Base-by-base conservation (phyloP, 768 basidiomycete species). In the Aureoboletus auriporus region DNA sequence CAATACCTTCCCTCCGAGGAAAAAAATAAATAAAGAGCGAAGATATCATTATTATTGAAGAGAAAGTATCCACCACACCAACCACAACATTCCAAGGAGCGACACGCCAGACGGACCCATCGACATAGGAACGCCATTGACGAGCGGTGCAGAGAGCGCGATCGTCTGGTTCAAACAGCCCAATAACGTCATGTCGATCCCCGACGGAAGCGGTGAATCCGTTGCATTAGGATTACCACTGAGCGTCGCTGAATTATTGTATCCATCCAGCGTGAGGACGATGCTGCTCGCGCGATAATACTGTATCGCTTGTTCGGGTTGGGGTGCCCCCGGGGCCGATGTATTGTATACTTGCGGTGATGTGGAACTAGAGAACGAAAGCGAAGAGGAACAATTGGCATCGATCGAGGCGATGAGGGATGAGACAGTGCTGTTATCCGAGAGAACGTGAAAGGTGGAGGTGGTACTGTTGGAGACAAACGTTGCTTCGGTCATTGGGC, bases 271-370 rank as follows among this genome's bases (percentile, higher is more conserved):
- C 1, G 81, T 75, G 23, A 86, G 69, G 2, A 75, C 77, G 33
- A 84, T 72, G 39, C 76, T 83, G 57, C 82, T 83, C 2, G 81
- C 78, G 28, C 84, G 80, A 57, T 82, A 87, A 61, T 86, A 87
- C 49, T 86, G 78, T n/a, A 85, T 55, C 0, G 73, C 75, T 56
- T 83, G 76, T 54, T 81, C 77, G 0, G 83, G 78, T 34, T 59
- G 58, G 11, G 71, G 69, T 2, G 49, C 53, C 3, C 54, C 54
- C 3, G 66, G 53, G 17, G 53, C 55, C 14, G 63, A 62, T 1
- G 51, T 54, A 44, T 64, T 71, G 66, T 55, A 73, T 4, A 67
- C 42, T 2, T 58, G 51, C 0, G 71, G 61, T 0, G 70, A 59
- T 4, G 68, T 63, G 9, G 65, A 66, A 33, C 62, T 63, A 0